Conservation (phyloP, 192 early-diverging fungal genomes). For the Tieghemiomyces parasiticus region DNA sequence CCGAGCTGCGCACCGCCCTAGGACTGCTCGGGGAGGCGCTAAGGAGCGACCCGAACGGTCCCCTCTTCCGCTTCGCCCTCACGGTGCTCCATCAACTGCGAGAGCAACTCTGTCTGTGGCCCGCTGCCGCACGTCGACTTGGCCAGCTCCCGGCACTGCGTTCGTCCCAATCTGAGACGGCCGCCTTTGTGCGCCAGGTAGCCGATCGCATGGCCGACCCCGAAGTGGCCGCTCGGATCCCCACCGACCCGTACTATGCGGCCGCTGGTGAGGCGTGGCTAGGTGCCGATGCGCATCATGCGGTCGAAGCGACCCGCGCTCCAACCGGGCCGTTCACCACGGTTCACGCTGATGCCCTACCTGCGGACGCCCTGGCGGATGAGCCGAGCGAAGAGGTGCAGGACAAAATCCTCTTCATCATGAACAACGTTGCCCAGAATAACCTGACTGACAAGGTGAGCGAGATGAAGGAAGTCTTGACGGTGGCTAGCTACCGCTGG, state of each 20-base stretch:
- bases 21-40: slow-evolving; percentile 80
- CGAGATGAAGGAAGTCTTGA: slow-evolving; percentile 59
- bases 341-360: slow-evolving; percentile 11
- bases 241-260: slow-evolving; percentile 17
- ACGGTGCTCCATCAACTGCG: slow-evolving; percentile 75
- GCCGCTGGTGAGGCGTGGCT: slow-evolving; percentile 21
- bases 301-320: no score
- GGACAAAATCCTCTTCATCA: slow-evolving; percentile 93
- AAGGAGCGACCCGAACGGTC: slow-evolving; percentile 56
- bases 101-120: slow-evolving; percentile 73
- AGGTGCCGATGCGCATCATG: no score
- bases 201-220: slow-evolving; percentile 21
- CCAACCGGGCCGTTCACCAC: slow-evolving; percentile 15
- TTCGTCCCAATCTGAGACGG: slow-evolving; percentile 59
- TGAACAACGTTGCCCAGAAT: slow-evolving; percentile 86
- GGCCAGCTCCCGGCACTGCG: slow-evolving; percentile 71
- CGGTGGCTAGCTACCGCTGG: slow-evolving; percentile 60
- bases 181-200: slow-evolving; percentile 37
- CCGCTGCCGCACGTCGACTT: slow-evolving; percentile 70
- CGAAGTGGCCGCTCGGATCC: slow-evolving; percentile 13
- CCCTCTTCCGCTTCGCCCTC: slow-evolving; percentile 83
- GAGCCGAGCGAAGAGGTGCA: slow-evolving; percentile 42
- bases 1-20: slow-evolving; percentile 72
- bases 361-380: slow-evolving; percentile 17
- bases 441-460: slow-evolving; percentile 66